Conservation (phyloP, 2,329 filamentous ascomycete species). For the Incumbomyces delicatus region DNA sequence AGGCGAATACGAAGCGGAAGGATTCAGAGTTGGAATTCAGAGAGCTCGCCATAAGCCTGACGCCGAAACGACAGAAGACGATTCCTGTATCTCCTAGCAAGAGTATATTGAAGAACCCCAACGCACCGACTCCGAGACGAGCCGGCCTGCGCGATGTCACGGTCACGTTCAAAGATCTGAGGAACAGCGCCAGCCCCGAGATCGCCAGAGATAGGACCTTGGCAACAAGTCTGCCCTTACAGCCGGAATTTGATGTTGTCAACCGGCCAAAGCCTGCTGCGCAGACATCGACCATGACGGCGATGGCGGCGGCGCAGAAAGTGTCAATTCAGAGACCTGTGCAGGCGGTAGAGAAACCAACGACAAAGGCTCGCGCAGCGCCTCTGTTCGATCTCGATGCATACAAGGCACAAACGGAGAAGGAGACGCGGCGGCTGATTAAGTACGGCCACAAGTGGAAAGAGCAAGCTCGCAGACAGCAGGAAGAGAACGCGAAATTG, state of each 20-base stretch:
- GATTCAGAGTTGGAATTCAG: constrained; percentile 12
- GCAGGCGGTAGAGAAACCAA: background rate
- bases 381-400: constrained; percentile 46
- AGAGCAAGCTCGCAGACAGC: constrained; percentile 15
- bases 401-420: constrained; percentile 48
- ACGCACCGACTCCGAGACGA: constrained; percentile 45
- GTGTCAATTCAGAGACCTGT: constrained; percentile 4
- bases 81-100: constrained; percentile 42
- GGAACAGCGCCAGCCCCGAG: constrained; percentile 17
- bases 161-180: constrained; percentile 33
- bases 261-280: constrained; percentile 36
- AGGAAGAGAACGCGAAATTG: constrained; percentile 16
- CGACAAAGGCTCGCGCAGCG: background rate
- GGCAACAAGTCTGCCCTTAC: background rate
- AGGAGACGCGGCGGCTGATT: constrained; percentile 52
- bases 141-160: constrained; percentile 49
- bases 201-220: background rate
- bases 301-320: background rate
- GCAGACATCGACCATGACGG: background rate
- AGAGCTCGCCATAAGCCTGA: constrained; percentile 16
- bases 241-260: constrained; percentile 33
- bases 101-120: constrained; percentile 56
- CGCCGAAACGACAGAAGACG: constrained; percentile 17
- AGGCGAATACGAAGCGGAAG: constrained; percentile 6
- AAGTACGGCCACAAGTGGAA: constrained; percentile 33